Conservation (phyloP, 371 early-diverging fungal species). For the Smittium culicis region DNA sequence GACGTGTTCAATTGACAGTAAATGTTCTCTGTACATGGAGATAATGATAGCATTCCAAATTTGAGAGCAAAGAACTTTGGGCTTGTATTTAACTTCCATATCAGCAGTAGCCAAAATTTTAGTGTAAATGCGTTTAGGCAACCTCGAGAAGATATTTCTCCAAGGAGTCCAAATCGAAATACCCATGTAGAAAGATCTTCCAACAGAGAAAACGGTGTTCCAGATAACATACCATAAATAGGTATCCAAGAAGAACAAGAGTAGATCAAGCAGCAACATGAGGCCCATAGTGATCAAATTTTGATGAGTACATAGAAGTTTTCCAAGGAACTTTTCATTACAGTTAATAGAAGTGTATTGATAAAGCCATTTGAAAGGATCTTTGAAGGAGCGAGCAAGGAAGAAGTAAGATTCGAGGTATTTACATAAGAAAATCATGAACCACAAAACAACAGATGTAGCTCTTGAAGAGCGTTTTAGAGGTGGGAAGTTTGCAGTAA, state of each 20-base stretch:
- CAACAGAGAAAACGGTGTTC: conserved; percentile 67
- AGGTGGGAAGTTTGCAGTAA: conserved; percentile 66
- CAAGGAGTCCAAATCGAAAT: conserved; percentile 79
- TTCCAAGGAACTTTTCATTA: conserved; percentile 37
- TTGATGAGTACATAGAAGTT: conserved; percentile 47
- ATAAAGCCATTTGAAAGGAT: conserved; percentile 57
- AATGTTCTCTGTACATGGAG: conserved; percentile 75
- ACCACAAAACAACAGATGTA: conserved; percentile 64
- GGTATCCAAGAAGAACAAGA: conserved; percentile 76
- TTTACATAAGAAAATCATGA: conserved; percentile 60
- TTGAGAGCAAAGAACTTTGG: conserved; percentile 64
- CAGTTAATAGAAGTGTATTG: conserved; percentile 43
- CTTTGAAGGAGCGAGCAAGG: conserved; percentile 66
- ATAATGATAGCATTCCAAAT: conserved; percentile 82
- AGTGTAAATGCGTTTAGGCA: conserved; percentile 75
- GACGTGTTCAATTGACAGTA: conserved; percentile 62
- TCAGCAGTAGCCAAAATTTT: conserved; percentile 60
- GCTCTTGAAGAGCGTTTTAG: conserved; percentile 56
- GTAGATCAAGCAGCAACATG: conserved; percentile 62
- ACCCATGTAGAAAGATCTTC: conserved; percentile 63
- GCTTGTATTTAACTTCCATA: conserved; percentile 55
- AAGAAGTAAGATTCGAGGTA: conserved; percentile 72
- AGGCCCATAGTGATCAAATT: conserved; percentile 54
- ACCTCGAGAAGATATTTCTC: conserved; percentile 67
- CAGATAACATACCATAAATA: conserved; percentile 86